Evolutionary conservation across 2,329 filamentous ascomycete genomes (phyloP), one percentile per base, ranked within the genome.

Genomic region (Fusarium decemcellulare): DNA sequence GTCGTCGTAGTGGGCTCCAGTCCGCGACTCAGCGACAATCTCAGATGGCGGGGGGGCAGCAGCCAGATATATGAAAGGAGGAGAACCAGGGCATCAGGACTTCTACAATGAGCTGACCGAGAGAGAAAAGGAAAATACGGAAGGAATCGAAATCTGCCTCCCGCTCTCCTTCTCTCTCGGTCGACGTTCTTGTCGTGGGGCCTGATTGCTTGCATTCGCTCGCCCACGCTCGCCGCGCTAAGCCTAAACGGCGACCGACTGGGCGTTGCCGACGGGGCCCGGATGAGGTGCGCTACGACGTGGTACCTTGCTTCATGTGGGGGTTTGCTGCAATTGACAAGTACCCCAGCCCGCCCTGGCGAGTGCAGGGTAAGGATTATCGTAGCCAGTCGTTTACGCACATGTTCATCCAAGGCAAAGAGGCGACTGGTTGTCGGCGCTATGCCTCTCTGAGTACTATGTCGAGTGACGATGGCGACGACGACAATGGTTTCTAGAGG

Each of bases 211-310:
- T 57, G 50, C 58, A 50, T 63, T 56, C 51, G 50, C 63, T 32
- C 12, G 34, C 57, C 42, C 52, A 62, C 47, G 46, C 40, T 23
- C 15, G 37, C 15, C 27, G 52, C 73, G 68, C 73, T 75, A 75
- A 68, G 42, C 73, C 73, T 39, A 65, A 74, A 65, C 23, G 71
- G 73, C 62, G 66, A 75, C 73, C 73, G 73, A 75, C 61, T 63
- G 67, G 61, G 56, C 58, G 43, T 44, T 39, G 36, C 37, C 23
- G 32, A 39, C 51, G 43, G 14, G 50, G 42, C 36, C 15, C 40
- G 29, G 14, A 32, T 40, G 23, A 23, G 23, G 34, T 11, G 50
- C 8, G 23, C 43, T 11, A 11, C 34, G 34, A 30, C 15, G 43
- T 34, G 34, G 27, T 68, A 71, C 68, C 15, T 68, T 8, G 3